Evolutionary conservation across 2,329 filamentous ascomycete genomes (phyloP), one percentile per base, ranked within the genome.

Genomic region (Bipolaris victoriae): DNA sequence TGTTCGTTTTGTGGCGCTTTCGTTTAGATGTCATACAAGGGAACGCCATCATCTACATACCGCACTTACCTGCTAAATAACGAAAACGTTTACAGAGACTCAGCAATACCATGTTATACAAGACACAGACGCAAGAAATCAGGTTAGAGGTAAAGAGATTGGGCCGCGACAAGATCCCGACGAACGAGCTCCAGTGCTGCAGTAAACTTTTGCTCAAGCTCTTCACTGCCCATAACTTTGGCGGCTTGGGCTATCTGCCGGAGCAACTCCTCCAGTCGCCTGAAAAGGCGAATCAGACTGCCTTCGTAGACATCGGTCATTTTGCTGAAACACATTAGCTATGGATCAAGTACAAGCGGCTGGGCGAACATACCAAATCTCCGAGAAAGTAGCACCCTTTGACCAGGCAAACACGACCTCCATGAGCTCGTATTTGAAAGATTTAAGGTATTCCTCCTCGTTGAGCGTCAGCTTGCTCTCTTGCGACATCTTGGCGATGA

Each of bases 301-400:
- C 95, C 95, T 80, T 99, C 95, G 78, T 97, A 99, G 26, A 94
- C 91, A 69, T 97, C 94, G 26, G 95, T 98, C 93, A 99, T 97
- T 91, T 96, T 96, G 80, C 94, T 96, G 54, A 45, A n/a, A 49
- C 22, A 33, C 15, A 50, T 64, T 48, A 64, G 37, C 53, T 11
- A 47, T 15, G 7, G 20, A 44, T 10, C 22, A 44, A 41, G 7
- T 10, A 15, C 56, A 48, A 57, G 16, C 16, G 26, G n/a, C 16
- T 39, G 22, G 39, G 22, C 26, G 50, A 45, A 86, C 91, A 73
- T 86, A 97, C 94, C 95, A 98, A 61, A 99, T 97, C 67, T 97
- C 88, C 0, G 90, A 87, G 80, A 99, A 99, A 0, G 90, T 88
- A 66, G 90, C 90, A 48, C 94, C 95, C 65, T 95, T 90, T 5